Percentiles rank a stretch among this genome's conserved stretches.
Evolutionary conservation across 441 rosid genomes (phyloP).

Genomic region (Populus tomentosa): DNA sequence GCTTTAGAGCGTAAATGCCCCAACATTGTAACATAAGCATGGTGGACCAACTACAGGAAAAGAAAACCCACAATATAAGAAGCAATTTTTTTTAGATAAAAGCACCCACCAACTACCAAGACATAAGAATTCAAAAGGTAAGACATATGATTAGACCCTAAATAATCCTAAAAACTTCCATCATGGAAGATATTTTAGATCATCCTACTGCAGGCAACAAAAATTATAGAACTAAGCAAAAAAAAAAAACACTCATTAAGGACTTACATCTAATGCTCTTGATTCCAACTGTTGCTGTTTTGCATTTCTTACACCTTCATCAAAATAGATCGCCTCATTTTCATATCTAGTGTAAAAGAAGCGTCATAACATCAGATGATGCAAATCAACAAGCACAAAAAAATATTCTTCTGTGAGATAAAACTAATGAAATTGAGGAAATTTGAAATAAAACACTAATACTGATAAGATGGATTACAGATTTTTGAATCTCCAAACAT

Average conservation of each 20-base stretch:
- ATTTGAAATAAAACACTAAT: background rate
- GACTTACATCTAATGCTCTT: conserved; percentile 67
- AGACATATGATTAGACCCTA: background rate
- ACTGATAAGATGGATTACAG: background rate
- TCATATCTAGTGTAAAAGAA: conserved; percentile 48
- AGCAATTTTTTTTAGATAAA: background rate
- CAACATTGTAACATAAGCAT: conserved; percentile 51
- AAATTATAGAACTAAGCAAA: background rate
- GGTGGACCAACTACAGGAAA: conserved; percentile 48
- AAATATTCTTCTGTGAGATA: background rate
- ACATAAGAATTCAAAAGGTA: background rate
- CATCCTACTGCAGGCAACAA: background rate
- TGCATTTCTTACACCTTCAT: conserved; percentile 69
- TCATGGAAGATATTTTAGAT: background rate
- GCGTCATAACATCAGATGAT: background rate
- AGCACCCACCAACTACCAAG: background rate
- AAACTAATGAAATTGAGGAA: background rate
- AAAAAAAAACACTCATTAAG: background rate
- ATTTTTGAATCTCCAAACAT: background rate
- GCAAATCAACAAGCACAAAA: background rate
- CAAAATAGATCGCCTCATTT: conserved; percentile 63
- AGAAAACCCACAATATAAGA: background rate
- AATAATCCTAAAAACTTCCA: background rate
- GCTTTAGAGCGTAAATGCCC: conserved; percentile 56
- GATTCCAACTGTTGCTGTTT: conserved; percentile 49